phyloP scores from a whole-genome alignment of 2,329 filamentous ascomycete species.

The Dactylellina leptospora region DNA sequence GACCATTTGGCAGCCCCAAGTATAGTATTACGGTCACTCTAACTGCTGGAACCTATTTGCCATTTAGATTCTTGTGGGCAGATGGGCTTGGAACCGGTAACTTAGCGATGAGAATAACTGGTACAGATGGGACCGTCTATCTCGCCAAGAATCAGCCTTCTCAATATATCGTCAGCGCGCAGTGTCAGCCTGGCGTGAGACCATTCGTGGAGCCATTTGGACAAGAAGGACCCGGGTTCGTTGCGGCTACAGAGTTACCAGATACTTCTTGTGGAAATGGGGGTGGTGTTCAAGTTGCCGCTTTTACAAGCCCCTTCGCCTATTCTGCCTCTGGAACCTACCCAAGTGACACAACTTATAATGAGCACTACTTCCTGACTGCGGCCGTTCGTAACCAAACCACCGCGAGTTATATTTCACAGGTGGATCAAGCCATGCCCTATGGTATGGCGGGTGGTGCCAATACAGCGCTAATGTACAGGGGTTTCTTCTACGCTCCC shows the following conservation, averaged over 20 bases:
- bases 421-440: background rate
- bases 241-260: background rate
- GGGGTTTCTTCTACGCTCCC: conserved; percentile 8
- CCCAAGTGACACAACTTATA: background rate
- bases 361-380: background rate
- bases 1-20: conserved; percentile 8
- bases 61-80: conserved; percentile 21
- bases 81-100: conserved; percentile 16
- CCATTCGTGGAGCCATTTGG: background rate
- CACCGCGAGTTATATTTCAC: background rate
- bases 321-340: background rate
- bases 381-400: background rate
- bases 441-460: background rate
- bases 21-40: conserved; percentile 6
- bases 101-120: conserved; percentile 5
- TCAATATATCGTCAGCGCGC: background rate
- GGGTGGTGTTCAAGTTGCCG: background rate
- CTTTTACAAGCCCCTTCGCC: background rate
- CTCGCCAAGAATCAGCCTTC: background rate
- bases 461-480: background rate
- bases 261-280: background rate
- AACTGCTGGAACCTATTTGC: conserved; percentile 19
- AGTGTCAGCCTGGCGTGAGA: background rate
- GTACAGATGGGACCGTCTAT: background rate
- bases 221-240: background rate